These are phyloP conservation scores for Neonectria ditissima DNA, from an alignment of 2,329 filamentous ascomycete genomes.

Conservation along the genomic window DNA sequence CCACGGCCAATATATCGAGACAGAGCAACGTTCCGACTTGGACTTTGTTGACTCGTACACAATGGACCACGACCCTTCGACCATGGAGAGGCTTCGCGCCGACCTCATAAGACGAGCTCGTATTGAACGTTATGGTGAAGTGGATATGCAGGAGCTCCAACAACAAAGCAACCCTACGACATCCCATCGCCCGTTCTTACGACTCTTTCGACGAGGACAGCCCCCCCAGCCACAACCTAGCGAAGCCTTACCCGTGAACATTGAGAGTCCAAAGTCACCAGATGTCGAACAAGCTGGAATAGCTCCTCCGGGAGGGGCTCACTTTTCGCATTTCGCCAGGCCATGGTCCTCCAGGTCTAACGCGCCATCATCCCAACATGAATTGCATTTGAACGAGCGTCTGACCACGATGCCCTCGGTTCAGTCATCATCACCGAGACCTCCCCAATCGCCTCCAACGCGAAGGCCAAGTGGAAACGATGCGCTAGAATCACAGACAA, in stretches of 20 bases:
- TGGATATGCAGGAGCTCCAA: conserved; percentile 22
- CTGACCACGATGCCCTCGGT: not conserved
- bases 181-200: conserved; percentile 31
- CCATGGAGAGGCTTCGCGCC: conserved; percentile 49
- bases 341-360: conserved; percentile 21
- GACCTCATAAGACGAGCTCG: conserved; percentile 50
- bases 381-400: conserved; percentile 21
- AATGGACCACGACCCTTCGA: conserved; percentile 39
- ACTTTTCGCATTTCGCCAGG: conserved; percentile 10
- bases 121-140: conserved; percentile 40
- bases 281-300: conserved; percentile 21
- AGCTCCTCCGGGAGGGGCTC: not conserved
- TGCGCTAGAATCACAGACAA: conserved; percentile 10
- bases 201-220: conserved; percentile 35
- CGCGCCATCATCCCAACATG: conserved; percentile 38
- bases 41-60: conserved; percentile 2
- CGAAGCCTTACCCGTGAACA: conserved; percentile 39
- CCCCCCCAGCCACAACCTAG: conserved; percentile 27
- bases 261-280: conserved; percentile 62
- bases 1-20: not conserved
- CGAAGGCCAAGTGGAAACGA: not conserved
- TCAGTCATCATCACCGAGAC: conserved; percentile 3
- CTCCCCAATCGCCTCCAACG: not conserved
- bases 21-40: not conserved
- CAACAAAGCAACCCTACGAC: conserved; percentile 19